Conservation (phyloP, 2,329 filamentous ascomycete species). For the Aspergillus tanneri region DNA sequence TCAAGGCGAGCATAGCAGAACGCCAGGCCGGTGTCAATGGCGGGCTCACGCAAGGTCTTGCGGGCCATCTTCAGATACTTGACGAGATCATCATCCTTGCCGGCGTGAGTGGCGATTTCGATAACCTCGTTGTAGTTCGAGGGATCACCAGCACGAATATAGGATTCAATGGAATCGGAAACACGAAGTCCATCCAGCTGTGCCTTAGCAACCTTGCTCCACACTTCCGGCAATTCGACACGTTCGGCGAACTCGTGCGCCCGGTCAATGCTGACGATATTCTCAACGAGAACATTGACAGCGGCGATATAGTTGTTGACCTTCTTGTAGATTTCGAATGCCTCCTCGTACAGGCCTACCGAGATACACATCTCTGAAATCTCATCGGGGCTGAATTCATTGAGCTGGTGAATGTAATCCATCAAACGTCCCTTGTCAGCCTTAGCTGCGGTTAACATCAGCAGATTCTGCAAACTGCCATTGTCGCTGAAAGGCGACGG, state of each 20-base stretch:
- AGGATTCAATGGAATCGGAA: slow-evolving; percentile 89
- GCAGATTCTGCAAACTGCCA: slow-evolving; percentile 88
- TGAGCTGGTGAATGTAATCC: slow-evolving; percentile 91
- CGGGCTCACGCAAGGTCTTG: slow-evolving; percentile 90
- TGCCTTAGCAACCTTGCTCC: slow-evolving; percentile 97
- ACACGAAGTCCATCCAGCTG: slow-evolving; percentile 94
- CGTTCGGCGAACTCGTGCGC: slow-evolving; percentile 94
- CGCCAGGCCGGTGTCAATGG: slow-evolving; percentile 89
- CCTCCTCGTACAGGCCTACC: slow-evolving; percentile 92
- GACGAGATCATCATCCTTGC: slow-evolving; percentile 96
- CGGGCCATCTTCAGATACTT: slow-evolving; percentile 96
- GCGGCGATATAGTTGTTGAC: slow-evolving; percentile 83
- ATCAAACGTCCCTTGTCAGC: slow-evolving; percentile 93
- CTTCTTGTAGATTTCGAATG: slow-evolving; percentile 99
- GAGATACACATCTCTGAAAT: slow-evolving; percentile 92
- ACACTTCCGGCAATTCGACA: slow-evolving; percentile 90
- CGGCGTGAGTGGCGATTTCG: slow-evolving; percentile 88
- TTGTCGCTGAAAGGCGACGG: slow-evolving; percentile 99
- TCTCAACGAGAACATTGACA: slow-evolving; percentile 87
- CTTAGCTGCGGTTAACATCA: slow-evolving; percentile 95
- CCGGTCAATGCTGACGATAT: slow-evolving; percentile 96
- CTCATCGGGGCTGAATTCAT: slow-evolving; percentile 86
- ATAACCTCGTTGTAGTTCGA: slow-evolving; percentile 95
- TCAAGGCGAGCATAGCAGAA: slow-evolving; percentile 92
- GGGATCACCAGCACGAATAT: slow-evolving; percentile 91